phyloP scores from a whole-genome alignment of 106 monocot species.

The Cymbidium sinense region DNA sequence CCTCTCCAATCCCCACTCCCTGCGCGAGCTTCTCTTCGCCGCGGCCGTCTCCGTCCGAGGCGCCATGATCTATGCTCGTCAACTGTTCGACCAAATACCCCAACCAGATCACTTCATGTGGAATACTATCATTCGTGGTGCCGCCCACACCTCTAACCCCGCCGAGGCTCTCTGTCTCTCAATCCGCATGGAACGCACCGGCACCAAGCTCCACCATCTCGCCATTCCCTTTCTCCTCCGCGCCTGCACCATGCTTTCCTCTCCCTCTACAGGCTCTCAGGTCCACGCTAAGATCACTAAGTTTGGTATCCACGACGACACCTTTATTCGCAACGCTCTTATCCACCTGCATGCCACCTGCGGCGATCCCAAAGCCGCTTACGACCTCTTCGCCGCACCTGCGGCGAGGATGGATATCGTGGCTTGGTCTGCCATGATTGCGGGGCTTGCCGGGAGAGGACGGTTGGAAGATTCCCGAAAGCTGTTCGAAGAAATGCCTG shows the following conservation, averaged over 20 bases:
- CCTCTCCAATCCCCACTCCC: conserved; percentile 14
- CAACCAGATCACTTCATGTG: conserved; percentile 51
- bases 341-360: conserved; percentile 52
- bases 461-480: conserved; percentile 24
- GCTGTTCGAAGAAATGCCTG: conserved; percentile 35
- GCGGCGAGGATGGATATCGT: conserved; percentile 28
- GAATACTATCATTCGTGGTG: conserved; percentile 61
- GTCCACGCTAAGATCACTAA: conserved; percentile 27
- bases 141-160: conserved; percentile 43
- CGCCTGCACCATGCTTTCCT: conserved; percentile 27
- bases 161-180: conserved; percentile 36
- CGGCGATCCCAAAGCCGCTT: conserved; percentile 35
- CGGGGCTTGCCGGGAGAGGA: conserved; percentile 41
- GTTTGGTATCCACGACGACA: conserved; percentile 26
- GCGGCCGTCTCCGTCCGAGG: conserved; percentile 36
- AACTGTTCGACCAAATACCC: conserved; percentile 38
- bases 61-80: conserved; percentile 40
- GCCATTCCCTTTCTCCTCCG: conserved; percentile 61
- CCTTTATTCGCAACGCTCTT: conserved; percentile 35
- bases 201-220: conserved; percentile 19
- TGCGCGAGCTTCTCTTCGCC: conserved; percentile 54
- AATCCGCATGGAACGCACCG: conserved; percentile 16
- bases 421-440: conserved; percentile 45
- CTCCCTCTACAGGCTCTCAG: conserved; percentile 19
- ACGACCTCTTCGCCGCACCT: conserved; percentile 15